phyloP scores from a whole-genome alignment of 208 protist genomes.

The Tritrichomonas foetus region DNA sequence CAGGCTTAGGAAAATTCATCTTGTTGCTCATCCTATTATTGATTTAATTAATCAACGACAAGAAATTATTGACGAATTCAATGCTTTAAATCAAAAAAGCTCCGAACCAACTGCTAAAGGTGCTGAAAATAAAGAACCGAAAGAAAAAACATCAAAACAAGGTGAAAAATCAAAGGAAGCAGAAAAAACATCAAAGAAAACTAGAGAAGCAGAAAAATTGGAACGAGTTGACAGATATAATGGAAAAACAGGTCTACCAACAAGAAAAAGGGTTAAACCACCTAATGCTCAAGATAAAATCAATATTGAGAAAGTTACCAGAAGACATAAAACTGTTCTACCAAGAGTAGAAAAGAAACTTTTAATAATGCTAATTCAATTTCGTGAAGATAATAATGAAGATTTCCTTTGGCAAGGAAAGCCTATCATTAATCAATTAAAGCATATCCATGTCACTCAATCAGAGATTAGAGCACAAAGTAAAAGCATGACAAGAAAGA shows the following conservation, averaged over 20 bases:
- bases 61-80: not conserved
- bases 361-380: not conserved
- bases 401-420: not conserved
- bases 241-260: no score
- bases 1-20: not conserved
- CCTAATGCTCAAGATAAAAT: not conserved
- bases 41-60: not conserved
- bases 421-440: not conserved
- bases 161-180: no score
- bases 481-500: no score
- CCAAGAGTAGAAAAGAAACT: not conserved
- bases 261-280: no score
- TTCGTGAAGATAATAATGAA: not conserved
- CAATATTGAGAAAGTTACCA: not conserved
- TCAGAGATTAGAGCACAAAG: not conserved
- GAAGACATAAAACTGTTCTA: not conserved
- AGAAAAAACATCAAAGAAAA: no score
- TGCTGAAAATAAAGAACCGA: no score
- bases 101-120: no score
- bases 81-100: not conserved
- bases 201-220: no score
- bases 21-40: not conserved
- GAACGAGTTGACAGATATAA: no score
- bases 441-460: not conserved
- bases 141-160: no score